Conservation (phyloP, 768 basidiomycete species). For the Leccinum uliginosum region DNA sequence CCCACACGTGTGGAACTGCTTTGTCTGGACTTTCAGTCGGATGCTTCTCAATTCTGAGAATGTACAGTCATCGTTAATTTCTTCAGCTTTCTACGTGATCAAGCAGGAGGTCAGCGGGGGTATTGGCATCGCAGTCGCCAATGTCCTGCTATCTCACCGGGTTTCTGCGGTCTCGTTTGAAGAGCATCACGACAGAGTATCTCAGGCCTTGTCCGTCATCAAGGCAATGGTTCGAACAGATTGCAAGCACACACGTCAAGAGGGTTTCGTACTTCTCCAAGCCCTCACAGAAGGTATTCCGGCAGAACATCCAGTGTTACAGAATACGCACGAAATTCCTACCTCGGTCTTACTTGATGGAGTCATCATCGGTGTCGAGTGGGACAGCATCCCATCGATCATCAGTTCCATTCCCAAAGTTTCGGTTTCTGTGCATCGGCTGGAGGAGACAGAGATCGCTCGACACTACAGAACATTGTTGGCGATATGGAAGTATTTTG, state of each 20-base stretch:
- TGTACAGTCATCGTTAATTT: conserved; percentile 24
- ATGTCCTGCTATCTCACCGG: conserved; percentile 32
- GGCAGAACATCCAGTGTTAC: conserved; percentile 2
- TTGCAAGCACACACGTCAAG: conserved; percentile 24
- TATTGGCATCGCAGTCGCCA: conserved; percentile 40
- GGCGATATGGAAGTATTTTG: conserved; percentile 34
- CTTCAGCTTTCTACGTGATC: conserved; percentile 40
- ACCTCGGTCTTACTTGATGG: conserved; percentile 43
- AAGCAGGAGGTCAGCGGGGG: conserved; percentile 45
- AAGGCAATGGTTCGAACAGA: conserved; percentile 34
- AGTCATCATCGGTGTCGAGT: conserved; percentile 30
- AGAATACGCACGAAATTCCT: conserved; percentile 21
- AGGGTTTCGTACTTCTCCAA: conserved; percentile 34
- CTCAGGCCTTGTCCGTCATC: conserved; percentile 36
- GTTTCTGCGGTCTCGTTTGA: neutral
- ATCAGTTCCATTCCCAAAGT: conserved; percentile 27
- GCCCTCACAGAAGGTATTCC: conserved; percentile 30
- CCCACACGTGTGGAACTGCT: conserved; percentile 46
- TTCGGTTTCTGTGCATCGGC: conserved; percentile 26
- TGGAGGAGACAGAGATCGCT: conserved; percentile 37
- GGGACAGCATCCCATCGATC: conserved; percentile 22
- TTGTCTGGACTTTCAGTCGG: conserved; percentile 53
- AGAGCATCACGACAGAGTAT: conserved; percentile 23
- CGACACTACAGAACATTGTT: conserved; percentile 37
- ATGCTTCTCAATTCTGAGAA: conserved; percentile 26